These are phyloP conservation scores for Calonectria honghensis DNA, from an alignment of 2,329 filamentous ascomycete genomes.

Conservation along the genomic window DNA sequence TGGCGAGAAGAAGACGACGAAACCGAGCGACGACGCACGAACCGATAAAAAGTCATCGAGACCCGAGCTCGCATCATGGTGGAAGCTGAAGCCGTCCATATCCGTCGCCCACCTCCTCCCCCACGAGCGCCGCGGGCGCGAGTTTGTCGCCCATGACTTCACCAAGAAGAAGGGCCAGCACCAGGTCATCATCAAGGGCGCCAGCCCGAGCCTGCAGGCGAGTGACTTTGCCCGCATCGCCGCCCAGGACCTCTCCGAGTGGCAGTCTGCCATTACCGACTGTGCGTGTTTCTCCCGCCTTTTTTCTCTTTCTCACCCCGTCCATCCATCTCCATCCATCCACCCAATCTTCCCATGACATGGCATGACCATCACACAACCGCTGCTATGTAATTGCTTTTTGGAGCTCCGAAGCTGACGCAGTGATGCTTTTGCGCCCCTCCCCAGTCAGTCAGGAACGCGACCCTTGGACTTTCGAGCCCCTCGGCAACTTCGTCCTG, in stretches of 20 bases:
- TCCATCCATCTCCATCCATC: too few relatives aligned
- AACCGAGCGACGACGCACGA: background rate
- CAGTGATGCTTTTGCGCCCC: background rate
- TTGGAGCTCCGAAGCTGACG: conserved; percentile 16
- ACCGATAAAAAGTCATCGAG: background rate
- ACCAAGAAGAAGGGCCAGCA: conserved; percentile 26
- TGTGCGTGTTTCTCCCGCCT: conserved; percentile 59
- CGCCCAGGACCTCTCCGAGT: conserved; percentile 79
- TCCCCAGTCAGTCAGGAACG: conserved; percentile 77
- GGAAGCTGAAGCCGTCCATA: conserved; percentile 4
- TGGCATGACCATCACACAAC: background rate
- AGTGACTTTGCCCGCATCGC: conserved; percentile 83
- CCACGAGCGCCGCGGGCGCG: background rate
- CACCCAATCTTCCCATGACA: background rate
- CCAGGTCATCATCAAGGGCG: conserved; percentile 75
- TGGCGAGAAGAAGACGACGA: background rate
- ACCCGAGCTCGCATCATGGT: background rate
- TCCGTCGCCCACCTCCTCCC: conserved; percentile 3
- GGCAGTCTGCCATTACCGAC: conserved; percentile 78
- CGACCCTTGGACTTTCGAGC: conserved; percentile 77
- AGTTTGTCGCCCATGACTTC: background rate
- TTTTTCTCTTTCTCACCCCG: too few relatives aligned
- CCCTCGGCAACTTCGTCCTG: conserved; percentile 80
- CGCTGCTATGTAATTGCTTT: conserved; percentile 21
- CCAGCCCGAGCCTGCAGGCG: conserved; percentile 76